These are phyloP conservation scores for Yarrowia sp. DNA, from an alignment of 805 yeast species.

Conservation along the genomic window DNA sequence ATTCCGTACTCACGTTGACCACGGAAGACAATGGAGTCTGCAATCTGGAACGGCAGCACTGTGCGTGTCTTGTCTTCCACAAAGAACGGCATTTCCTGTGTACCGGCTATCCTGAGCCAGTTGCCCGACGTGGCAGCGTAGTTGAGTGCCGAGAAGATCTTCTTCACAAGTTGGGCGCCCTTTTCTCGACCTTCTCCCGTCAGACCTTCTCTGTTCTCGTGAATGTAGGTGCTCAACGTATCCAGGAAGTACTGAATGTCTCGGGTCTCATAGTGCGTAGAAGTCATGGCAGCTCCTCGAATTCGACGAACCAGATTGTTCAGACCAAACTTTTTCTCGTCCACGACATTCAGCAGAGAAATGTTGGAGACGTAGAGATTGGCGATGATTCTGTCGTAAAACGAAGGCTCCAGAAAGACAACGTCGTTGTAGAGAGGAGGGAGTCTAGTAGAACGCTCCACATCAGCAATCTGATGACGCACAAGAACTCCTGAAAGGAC, in stretches of 20 bases:
- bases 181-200: not conserved
- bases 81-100: not conserved
- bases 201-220: not conserved
- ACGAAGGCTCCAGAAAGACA: constrained; percentile 2
- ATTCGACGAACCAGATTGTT: not conserved
- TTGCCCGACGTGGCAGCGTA: not conserved
- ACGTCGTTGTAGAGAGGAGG: not conserved
- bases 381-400: not conserved
- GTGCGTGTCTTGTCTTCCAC: not conserved
- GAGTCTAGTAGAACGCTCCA: not conserved
- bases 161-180: not conserved
- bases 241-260: not conserved
- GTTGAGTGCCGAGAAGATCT: not conserved
- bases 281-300: not conserved
- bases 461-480: not conserved
- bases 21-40: not conserved
- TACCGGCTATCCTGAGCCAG: not conserved
- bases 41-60: not conserved
- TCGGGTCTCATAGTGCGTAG: not conserved
- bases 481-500: not conserved
- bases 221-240: not conserved
- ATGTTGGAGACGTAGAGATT: constrained; percentile 1
- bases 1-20: not conserved
- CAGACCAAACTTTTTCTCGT: not conserved
- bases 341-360: not conserved